Evolutionary conservation across 2,329 filamentous ascomycete genomes (phyloP), one percentile per base, ranked within the genome.

Genomic region (Trichoderma sp.): DNA sequence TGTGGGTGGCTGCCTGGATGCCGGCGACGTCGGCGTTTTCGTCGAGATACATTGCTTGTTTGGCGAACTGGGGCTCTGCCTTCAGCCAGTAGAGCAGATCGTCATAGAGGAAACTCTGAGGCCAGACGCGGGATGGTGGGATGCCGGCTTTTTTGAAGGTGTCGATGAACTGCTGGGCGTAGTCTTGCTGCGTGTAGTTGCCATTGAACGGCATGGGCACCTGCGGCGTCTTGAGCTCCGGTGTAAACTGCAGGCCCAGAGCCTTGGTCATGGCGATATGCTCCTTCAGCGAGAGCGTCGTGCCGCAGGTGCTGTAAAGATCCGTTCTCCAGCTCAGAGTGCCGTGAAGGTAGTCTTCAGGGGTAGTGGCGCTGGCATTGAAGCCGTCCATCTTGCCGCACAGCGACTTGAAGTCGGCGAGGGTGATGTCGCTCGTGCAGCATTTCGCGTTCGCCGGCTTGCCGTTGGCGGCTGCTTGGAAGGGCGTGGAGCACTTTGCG

Each of bases 321-420:
- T 91, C 87, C 34, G 90, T 91, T 52, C 89, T 84, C 84, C 86
- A 91, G 71, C 78, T 79, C 0, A 87, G 84, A 0, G 87, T 90
- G 67, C 87, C 87, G 73, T 82, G 79, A 69, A 88, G 84, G 79
- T 85, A 90, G 72, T 87, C 85, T 46, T 81, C 77, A 0, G 86
- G 80, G 1, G 84, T 91, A 24, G 85, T 85, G 39, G 88, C 89
- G 56, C 81, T 83, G 71, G 82, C 77, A 74, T 90, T 88, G 75
- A 79, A 85, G 60, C 86, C 86, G 74, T 92, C 90, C 88, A 91
- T 91, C 79, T 91, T 91, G 74, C 85, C 85, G 79, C 90, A 92
- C 5, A 92, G 85, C 5, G 84, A 81, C 78, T 88, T 87, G 82
- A 87, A 91, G 78, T 92, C 90, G 56, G 83, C 83, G 43, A 90